Evolutionary conservation across 2,329 filamentous ascomycete genomes (phyloP), one percentile per base, ranked within the genome.

Genomic region (Colletotrichum echinochloae): DNA sequence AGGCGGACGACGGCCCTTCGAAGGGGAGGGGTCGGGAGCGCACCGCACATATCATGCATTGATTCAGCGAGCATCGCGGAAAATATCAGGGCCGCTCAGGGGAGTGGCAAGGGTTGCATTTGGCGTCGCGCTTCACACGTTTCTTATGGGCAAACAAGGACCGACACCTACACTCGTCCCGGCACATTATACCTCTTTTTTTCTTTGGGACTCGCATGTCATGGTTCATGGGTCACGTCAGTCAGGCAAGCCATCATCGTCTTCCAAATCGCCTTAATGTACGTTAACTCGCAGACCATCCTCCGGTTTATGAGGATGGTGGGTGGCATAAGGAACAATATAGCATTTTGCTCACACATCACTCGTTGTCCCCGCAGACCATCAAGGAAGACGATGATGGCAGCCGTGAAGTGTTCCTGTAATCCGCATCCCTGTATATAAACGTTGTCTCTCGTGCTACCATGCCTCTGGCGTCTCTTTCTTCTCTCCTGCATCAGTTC

Each of bases 241-340:
- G 68, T 68, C 68, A 88, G 87, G 87, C 88, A 89, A 87, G 88
- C 88, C 87, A 89, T 89, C 88, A 89, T 90, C 89, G 88, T 90
- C 89, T 89, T 91, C 88, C 85, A 86, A 56, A 83, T 80, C 76
- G 77, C 77, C 82, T 81, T 83, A 81, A 89, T 91, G 89, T 91
- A 91, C 85, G 88, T 90, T 91, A 91, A 90, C 84, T 81, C 77
- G 66, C 81, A 79, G 74, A 76, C 79, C 78, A 74, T 68, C 66
- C 73, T 73, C 72, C 70, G 72, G 74, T 72, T 72, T 35, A 41
- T 73, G 74, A 75, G 73, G 76, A 73, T 74, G 74, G 74, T 44
- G 74, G 74, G 81, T 81, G 80, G 80, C 56, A 67, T 55, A 62
- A 82, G 80, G 81, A 81, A 79, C 85, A 83, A 86, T 86, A 85